A percentile compares a stretch with the other conserved stretches of the same genome.
Conservation (phyloP, 163 green algal species). For the Scenedesmus sp. region DNA sequence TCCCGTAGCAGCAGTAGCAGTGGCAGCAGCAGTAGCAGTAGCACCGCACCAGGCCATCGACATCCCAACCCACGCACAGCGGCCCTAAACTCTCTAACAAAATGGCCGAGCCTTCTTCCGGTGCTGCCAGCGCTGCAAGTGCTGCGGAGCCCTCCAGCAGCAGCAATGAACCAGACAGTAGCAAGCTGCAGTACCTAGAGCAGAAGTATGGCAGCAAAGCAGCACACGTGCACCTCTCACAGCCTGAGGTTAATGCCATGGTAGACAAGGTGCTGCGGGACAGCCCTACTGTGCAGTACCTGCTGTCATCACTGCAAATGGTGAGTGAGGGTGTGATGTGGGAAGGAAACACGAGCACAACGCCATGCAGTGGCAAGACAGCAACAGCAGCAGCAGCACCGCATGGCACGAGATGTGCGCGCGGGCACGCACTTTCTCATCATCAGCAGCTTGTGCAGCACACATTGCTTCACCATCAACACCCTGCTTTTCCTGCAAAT, state of each 20-base stretch:
- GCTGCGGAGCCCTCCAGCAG: not conserved
- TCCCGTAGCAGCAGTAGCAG: not conserved
- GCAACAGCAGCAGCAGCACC: too few species aligned
- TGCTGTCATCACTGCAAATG: constrained; percentile 80
- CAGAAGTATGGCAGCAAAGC: constrained; percentile 44
- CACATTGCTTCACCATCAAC: too few species aligned
- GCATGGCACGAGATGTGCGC: too few species aligned
- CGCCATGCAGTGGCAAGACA: too few species aligned
- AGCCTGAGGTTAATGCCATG: constrained; percentile 56
- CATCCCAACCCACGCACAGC: too few species aligned
- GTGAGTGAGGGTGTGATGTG: constrained; percentile 51
- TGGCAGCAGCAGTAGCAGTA: not conserved
- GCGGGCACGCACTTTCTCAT: too few species aligned
- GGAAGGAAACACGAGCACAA: too few species aligned
- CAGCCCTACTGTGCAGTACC: constrained; percentile 78
- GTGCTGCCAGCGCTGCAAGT: not conserved
- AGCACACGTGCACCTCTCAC: constrained; percentile 41
- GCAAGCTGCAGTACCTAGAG: constrained; percentile 47
- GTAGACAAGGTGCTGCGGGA: constrained; percentile 63
- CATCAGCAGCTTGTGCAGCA: too few species aligned
- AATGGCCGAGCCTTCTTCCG: not conserved
- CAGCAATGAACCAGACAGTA: not conserved
- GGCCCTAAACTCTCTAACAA: not conserved
- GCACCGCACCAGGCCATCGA: not conserved
- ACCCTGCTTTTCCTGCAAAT: too few species aligned